Percentiles rank a stretch among this genome's conserved stretches.
Conservation (phyloP, 169 alveolate species). For the Plasmodium adleri region DNA sequence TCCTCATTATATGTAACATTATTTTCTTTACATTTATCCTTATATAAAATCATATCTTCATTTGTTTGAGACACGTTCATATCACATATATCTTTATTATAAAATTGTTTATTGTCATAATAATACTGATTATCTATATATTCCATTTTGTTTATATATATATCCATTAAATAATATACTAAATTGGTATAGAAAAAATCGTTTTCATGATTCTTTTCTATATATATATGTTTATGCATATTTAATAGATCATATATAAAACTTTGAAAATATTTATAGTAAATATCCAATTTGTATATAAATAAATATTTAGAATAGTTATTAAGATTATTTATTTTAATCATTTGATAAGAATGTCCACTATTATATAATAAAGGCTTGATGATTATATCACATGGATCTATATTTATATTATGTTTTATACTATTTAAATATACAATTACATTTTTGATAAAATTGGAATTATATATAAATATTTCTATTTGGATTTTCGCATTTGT, state of each 20-base stretch:
- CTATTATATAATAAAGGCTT: constrained; percentile 45
- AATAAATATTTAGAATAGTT: constrained; percentile 41
- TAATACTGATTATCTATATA: constrained; percentile 3
- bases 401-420: constrained; percentile 21
- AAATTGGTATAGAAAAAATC: constrained; percentile 48
- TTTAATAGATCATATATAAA: constrained; percentile 45
- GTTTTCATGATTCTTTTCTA: constrained; percentile 49
- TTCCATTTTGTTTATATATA: constrained; percentile 43
- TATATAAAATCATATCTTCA: neutral
- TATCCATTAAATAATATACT: constrained; percentile 30
- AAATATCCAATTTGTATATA: constrained; percentile 42
- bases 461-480: constrained; percentile 56
- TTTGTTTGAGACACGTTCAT: neutral
- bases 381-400: constrained; percentile 31
- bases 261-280: constrained; percentile 58
- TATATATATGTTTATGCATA: constrained; percentile 46
- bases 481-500: constrained; percentile 48
- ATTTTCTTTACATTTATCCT: neutral
- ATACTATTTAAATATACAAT: constrained; percentile 45
- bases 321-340: constrained; percentile 31
- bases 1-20: neutral
- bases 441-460: constrained; percentile 37
- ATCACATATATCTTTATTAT: neutral
- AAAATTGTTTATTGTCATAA: neutral
- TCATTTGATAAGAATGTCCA: constrained; percentile 31